phyloP scores from a whole-genome alignment of 1,139 yeast species.

The Casaregolazyma suthepensis region DNA sequence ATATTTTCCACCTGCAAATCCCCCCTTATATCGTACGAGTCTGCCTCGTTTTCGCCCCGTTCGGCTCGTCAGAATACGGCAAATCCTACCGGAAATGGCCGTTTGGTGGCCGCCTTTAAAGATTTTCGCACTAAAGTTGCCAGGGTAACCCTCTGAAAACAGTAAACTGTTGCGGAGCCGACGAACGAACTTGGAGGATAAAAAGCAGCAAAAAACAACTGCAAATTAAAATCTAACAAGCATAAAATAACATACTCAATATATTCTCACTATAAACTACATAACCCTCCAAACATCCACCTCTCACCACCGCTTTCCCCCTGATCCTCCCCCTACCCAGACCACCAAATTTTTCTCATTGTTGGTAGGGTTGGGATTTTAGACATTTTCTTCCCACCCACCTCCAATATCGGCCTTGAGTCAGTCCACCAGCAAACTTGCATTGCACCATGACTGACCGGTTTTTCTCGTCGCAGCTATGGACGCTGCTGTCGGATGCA shows the following conservation, averaged over 20 bases:
- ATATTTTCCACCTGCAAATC: neutral
- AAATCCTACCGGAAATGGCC: neutral
- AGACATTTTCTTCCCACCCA: neutral
- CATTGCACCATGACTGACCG: conserved; percentile 12
- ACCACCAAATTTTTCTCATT: neutral
- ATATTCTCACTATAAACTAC: neutral
- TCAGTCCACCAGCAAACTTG: neutral
- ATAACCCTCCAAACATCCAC: neutral
- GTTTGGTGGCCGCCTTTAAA: neutral
- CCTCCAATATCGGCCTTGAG: neutral
- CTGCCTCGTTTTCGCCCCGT: neutral
- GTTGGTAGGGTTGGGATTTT: neutral
- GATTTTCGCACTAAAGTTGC: neutral
- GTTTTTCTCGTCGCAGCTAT: conserved; percentile 22
- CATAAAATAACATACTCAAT: too few species aligned
- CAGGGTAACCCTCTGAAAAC: neutral
- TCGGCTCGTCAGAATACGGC: neutral
- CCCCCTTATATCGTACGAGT: neutral
- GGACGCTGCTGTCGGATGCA: conserved; percentile 24
- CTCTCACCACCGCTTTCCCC: neutral
- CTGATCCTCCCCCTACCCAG: neutral
- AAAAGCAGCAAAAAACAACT: neutral
- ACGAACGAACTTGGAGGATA: neutral
- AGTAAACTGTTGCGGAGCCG: neutral
- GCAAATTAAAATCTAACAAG: neutral